Evolutionary conservation across 2,329 filamentous ascomycete species (phyloP), one percentile per base, ranked within the genome.

Genomic region (Microdochium nivale): DNA sequence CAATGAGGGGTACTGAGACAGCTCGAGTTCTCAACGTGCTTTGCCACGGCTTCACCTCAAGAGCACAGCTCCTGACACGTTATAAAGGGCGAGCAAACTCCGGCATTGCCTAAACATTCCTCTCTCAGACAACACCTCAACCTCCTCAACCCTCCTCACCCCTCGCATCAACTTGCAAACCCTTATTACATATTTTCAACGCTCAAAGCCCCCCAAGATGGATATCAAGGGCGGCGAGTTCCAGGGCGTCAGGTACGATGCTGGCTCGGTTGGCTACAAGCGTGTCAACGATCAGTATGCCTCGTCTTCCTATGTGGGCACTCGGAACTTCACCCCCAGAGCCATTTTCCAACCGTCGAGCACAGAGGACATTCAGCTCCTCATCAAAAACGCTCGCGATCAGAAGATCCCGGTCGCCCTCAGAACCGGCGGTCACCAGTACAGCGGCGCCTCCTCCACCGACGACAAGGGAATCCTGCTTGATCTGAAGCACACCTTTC

Each of bases 361-460:
- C 47, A 69, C 72, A 25, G 59, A 71, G 21, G 75, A 77, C 49
- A 72, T 77, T 48, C 58, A 63, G 14, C 55, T 59, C 7, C 61
- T 67, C 2, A 56, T 77, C 7, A 64, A 67, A 43, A 73, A 71
- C 52, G 73, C 73, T 2, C 68, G 62, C 37, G 57, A 64, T 3
- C 62, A 69, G 49, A 67, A 67, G 2, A 62, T 73, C 16, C 66
- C 71, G 2, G 64, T 78, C 1, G 71, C 75, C 9, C 67, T 77
- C 52, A 69, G 66, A 52, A 76, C 65, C 1, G 74, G 74, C 0
- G 74, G 74, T 1, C 74, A 77, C 51, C 73, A 76, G 54, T 77
- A 77, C 56, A 73, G 70, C 49, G 74, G 74, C 21, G 74, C 74
- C 14, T 76, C 68, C 0, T 76, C 74, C 0, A 75, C 73, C 0